Evolutionary conservation across 208 protist genomes (phyloP).

Genomic region (Vickermania ingenoplastis): DNA sequence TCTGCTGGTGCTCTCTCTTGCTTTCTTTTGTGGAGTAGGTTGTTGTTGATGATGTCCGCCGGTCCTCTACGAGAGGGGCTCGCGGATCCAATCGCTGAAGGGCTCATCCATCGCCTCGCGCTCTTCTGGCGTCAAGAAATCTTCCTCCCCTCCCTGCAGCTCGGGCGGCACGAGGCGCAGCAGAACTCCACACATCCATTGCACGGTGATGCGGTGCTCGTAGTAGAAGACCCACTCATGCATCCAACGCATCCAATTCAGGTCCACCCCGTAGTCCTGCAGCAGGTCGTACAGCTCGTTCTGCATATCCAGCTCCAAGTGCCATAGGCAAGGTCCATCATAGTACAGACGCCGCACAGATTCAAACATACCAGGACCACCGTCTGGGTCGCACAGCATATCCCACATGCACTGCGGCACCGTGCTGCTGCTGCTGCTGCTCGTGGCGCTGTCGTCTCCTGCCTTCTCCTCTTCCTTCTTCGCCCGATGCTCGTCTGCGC

Average conservation of each 20-base stretch:
- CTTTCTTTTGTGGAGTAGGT: no score
- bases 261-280: conserved; percentile 70
- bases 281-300: conserved; percentile 83
- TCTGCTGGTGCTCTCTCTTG: no score
- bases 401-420: background rate
- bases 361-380: background rate
- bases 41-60: no score
- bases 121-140: conserved; percentile 52
- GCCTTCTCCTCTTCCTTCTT: background rate
- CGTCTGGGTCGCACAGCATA: background rate
- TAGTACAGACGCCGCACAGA: conserved; percentile 31
- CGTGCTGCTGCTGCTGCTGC: background rate
- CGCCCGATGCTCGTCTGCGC: background rate
- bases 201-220: conserved; percentile 55
- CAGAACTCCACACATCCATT: conserved; percentile 53
- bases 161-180: conserved; percentile 50
- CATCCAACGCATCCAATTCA: conserved; percentile 67
- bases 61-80: no score
- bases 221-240: conserved; percentile 70
- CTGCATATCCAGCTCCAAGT: conserved; percentile 72
- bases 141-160: conserved; percentile 41
- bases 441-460: background rate
- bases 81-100: conserved; percentile 46
- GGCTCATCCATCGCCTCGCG: conserved; percentile 35
- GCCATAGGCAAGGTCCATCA: conserved; percentile 76